Evolutionary conservation across 495 filamentous ascomycete species (phyloP).

Genomic region (Talaromyces nanjingensis): DNA sequence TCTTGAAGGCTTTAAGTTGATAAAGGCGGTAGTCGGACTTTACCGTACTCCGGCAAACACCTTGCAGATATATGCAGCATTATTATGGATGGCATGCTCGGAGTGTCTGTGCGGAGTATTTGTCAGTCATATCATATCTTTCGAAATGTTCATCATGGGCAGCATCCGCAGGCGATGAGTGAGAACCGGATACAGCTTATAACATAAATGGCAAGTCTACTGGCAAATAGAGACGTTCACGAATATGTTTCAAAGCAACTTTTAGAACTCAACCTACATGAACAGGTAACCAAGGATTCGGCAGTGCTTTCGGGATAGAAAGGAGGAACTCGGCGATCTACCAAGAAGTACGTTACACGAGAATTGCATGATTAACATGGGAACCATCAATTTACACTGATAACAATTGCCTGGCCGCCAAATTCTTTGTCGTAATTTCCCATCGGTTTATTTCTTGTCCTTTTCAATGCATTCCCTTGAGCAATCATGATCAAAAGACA

Average conservation of each 20-base stretch:
- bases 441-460: neutral
- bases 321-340: neutral
- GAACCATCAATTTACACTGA: neutral
- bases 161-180: neutral
- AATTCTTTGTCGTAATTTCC: neutral
- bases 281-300: neutral
- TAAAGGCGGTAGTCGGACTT: neutral
- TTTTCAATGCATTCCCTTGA: neutral
- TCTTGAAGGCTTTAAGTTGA: neutral
- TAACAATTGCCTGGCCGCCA: neutral
- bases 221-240: no score
- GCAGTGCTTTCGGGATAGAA: neutral
- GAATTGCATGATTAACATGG: neutral
- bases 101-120: neutral
- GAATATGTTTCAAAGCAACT: no score
- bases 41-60: neutral
- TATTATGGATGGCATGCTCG: neutral
- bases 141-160: neutral
- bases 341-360: neutral
- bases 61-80: neutral
- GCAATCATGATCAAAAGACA: neutral
- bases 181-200: neutral
- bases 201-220: neutral
- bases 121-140: neutral
- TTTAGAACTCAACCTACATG: no score